Evolutionary conservation across 805 yeast genomes (phyloP).

Genomic region (Kuraishia piskuri): DNA sequence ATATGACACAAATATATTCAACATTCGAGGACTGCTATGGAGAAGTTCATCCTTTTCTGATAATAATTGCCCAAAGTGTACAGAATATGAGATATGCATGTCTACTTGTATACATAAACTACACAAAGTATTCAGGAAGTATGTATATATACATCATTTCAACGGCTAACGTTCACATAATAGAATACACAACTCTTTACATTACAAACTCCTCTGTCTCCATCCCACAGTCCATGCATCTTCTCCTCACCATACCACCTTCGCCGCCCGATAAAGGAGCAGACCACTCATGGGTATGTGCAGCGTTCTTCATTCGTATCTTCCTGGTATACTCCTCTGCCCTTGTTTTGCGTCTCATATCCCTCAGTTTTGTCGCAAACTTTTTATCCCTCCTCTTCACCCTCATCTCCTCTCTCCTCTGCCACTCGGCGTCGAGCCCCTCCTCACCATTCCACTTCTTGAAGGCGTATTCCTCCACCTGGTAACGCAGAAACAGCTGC

Average conservation of each 20-base stretch:
- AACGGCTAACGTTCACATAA: no score
- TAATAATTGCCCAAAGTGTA: no score
- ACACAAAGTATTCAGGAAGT: no score
- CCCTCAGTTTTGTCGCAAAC: constrained; percentile 68
- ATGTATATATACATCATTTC: no score
- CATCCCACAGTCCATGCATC: constrained; percentile 77
- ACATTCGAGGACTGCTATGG: no score
- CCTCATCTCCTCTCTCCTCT: constrained; percentile 65
- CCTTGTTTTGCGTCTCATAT: constrained; percentile 86
- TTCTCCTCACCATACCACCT: constrained; percentile 34
- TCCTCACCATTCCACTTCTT: constrained; percentile 93
- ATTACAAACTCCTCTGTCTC: constrained; percentile 71
- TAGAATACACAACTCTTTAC: no score
- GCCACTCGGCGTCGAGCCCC: constrained; percentile 88
- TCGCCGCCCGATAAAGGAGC: constrained; percentile 36
- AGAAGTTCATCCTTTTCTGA: no score
- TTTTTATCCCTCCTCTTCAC: constrained; percentile 68
- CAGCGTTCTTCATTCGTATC: constrained; percentile 49
- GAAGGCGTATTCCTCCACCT: constrained; percentile 88
- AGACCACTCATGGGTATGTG: constrained; percentile 67
- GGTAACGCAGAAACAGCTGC: constrained; percentile 86
- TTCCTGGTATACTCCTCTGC: constrained; percentile 83
- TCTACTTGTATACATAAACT: no score
- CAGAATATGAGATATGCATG: no score
- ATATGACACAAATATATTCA: no score